Conservation (phyloP, 306 rosid species). For the Fragaria nilgerrensis region DNA sequence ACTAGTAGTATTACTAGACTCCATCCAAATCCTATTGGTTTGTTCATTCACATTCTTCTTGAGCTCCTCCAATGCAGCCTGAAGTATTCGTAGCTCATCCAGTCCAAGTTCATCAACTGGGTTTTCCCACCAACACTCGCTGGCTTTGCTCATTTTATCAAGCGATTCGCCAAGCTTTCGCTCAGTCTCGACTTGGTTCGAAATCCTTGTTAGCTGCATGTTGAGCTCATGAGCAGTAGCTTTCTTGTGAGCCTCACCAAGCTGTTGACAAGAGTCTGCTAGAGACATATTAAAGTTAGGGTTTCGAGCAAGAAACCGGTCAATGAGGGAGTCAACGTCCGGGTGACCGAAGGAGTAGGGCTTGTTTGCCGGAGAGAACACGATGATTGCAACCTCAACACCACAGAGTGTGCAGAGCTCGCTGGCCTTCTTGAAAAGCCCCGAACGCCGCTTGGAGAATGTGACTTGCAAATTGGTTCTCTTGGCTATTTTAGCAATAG, state of each 20-base stretch:
- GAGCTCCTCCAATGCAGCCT: constrained; percentile 47
- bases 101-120: constrained; percentile 46
- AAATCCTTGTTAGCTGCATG: constrained; percentile 38
- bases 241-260: not conserved
- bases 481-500: constrained; percentile 54
- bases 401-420: constrained; percentile 77
- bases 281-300: not conserved
- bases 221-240: constrained; percentile 45
- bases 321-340: constrained; percentile 43
- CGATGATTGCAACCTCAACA: constrained; percentile 52
- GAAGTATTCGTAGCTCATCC: constrained; percentile 36
- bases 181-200: constrained; percentile 45
- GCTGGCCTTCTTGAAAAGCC: constrained; percentile 69
- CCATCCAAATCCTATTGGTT: constrained; percentile 35
- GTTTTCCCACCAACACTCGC: constrained; percentile 59
- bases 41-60: constrained; percentile 44
- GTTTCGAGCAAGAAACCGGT: constrained; percentile 39
- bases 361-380: constrained; percentile 62
- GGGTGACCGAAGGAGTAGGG: constrained; percentile 72
- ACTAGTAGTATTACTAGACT: not conserved
- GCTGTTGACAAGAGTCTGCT: constrained; percentile 4
- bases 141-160: constrained; percentile 36
- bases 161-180: constrained; percentile 50
- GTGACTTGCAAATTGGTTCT: constrained; percentile 61
- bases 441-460: constrained; percentile 64